phyloP scores from a whole-genome alignment of 306 rosid species.

The Urtica urens region DNA sequence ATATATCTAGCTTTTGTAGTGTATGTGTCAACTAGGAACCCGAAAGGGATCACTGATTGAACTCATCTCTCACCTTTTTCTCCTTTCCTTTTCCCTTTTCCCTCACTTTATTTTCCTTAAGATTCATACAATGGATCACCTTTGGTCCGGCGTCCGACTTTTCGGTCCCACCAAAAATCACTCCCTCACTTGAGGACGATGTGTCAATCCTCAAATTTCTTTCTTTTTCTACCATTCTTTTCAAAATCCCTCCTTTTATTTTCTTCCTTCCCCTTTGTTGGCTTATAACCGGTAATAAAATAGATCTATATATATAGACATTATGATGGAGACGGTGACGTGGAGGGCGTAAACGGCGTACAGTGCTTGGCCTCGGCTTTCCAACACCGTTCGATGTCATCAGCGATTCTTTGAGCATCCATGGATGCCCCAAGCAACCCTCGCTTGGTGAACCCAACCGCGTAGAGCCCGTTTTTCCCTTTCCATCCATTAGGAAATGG shows the following conservation, averaged over 20 bases:
- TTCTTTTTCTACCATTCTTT: not conserved
- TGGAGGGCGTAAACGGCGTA: constrained; percentile 22
- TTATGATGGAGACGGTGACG: constrained; percentile 11
- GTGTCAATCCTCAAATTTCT: not conserved
- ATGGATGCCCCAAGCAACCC: constrained; percentile 77
- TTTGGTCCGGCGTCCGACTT: not conserved
- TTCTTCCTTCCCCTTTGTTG: not conserved
- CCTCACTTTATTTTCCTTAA: constrained; percentile 2
- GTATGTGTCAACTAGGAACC: constrained; percentile 7
- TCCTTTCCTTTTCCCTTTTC: not conserved
- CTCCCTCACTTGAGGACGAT: not conserved
- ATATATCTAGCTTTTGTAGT: not conserved
- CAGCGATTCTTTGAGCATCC: constrained; percentile 75
- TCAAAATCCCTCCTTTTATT: not conserved
- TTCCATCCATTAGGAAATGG: constrained; percentile 94
- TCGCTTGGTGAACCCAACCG: constrained; percentile 87
- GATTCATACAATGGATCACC: not conserved
- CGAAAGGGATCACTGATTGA: constrained; percentile 15
- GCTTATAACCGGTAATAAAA: not conserved
- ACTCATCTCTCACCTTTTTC: constrained; percentile 14
- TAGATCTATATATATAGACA: constrained; percentile 3
- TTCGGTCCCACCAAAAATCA: not conserved
- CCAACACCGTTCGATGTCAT: constrained; percentile 61
- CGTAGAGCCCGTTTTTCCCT: constrained; percentile 74
- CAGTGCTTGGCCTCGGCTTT: constrained; percentile 41